These are phyloP conservation scores for Pythium dissotocum DNA, from an alignment of 352 stramenopile genomes.

Conservation along the genomic window DNA sequence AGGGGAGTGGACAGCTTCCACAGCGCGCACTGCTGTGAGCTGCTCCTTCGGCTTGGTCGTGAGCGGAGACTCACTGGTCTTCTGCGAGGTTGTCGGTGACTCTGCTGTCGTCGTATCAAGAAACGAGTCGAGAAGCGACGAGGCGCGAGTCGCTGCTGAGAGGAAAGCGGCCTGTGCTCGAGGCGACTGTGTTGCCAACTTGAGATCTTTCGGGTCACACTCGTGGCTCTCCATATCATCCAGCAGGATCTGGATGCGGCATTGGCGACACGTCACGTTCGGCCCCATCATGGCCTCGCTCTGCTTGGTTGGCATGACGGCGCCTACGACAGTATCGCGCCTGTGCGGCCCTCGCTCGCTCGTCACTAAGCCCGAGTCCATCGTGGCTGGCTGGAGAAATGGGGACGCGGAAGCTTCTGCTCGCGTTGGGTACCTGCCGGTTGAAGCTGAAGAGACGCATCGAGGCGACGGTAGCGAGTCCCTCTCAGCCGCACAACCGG, in stretches of 20 bases:
- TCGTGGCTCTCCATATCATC: conserved; percentile 72
- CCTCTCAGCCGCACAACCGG: neutral
- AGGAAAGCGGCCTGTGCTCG: conserved; percentile 7
- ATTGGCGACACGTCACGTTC: conserved; percentile 56
- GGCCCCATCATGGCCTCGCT: conserved; percentile 15
- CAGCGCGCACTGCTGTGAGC: neutral
- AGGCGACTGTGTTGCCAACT: conserved; percentile 18
- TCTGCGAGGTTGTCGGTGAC: conserved; percentile 12
- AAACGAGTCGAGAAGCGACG: conserved; percentile 44
- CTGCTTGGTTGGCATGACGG: conserved; percentile 3
- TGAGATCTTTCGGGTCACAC: conserved; percentile 35
- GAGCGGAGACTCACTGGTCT: conserved; percentile 10
- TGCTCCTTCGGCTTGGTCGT: conserved; percentile 2
- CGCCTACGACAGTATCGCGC: conserved; percentile 12
- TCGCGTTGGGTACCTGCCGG: neutral
- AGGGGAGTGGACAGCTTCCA: conserved; percentile 1
- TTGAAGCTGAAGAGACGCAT: neutral
- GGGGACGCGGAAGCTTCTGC: neutral
- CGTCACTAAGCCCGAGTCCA: conserved; percentile 59
- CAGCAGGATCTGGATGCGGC: conserved; percentile 46
- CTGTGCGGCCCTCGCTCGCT: conserved; percentile 35
- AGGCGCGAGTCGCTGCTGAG: conserved; percentile 18
- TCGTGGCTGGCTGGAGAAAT: conserved; percentile 9
- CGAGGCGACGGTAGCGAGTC: neutral
- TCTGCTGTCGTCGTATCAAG: conserved; percentile 25